These are phyloP conservation scores for Malus hybrid DNA, from an alignment of 331 rosid genomes.

Conservation along the genomic window DNA sequence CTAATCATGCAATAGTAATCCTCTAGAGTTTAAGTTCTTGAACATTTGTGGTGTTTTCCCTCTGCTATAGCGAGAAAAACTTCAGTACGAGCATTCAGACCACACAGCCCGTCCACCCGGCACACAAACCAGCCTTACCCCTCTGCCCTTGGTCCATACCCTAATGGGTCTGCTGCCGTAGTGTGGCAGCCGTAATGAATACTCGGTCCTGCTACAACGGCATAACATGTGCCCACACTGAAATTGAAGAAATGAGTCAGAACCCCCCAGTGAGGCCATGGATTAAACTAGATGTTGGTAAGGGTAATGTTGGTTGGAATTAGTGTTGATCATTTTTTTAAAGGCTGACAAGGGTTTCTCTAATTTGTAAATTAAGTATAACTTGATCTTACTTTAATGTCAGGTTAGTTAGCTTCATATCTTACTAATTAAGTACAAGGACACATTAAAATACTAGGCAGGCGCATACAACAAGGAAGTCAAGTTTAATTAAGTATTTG, in stretches of 20 bases:
- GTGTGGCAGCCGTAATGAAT: no score
- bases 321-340: not conserved
- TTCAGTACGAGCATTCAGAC: not conserved
- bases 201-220: no score
- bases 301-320: conserved; percentile 21
- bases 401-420: not conserved
- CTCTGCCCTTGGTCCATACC: no score
- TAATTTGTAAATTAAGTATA: conserved; percentile 7
- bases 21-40: not conserved
- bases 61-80: not conserved
- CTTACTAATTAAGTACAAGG: not conserved
- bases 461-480: conserved; percentile 9
- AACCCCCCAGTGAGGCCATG: conserved; percentile 6
- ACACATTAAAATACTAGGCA: not conserved
- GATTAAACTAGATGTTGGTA: conserved; percentile 28
- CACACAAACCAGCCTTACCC: no score
- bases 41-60: not conserved
- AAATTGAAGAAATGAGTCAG: conserved; percentile 1
- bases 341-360: conserved; percentile 15
- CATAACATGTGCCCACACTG: not conserved
- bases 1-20: conserved; percentile 29
- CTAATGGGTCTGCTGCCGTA: no score
- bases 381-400: not conserved
- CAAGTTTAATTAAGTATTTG: not conserved
- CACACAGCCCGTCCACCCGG: no score